These are phyloP conservation scores for Mycena capillaripes DNA, from an alignment of 768 basidiomycete genomes.

Conservation along the genomic window DNA sequence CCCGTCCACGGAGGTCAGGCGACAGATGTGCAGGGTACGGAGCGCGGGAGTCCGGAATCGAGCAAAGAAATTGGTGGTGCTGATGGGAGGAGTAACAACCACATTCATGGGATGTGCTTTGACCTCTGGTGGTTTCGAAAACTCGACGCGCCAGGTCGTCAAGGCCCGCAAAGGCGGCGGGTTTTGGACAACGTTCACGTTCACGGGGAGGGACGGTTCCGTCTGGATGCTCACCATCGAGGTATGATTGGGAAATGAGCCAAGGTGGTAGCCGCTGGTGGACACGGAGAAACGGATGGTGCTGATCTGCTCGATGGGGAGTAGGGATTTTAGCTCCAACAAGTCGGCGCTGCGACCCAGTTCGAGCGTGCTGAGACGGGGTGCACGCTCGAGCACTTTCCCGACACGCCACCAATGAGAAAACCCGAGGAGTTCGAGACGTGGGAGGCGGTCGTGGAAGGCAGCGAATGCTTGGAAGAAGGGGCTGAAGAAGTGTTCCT, in stretches of 20 bases:
- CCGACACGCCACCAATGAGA: not conserved
- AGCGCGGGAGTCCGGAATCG: constrained; percentile 6
- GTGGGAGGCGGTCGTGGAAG: not conserved
- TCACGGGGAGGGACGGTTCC: not conserved
- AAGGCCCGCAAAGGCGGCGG: not conserved
- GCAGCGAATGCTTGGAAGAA: not conserved
- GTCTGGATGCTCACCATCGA: constrained; percentile 3
- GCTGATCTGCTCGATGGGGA: not conserved
- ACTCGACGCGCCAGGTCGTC: not conserved
- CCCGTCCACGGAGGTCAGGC: not conserved
- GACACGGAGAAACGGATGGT: not conserved
- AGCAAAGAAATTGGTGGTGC: not conserved
- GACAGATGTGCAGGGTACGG: not conserved
- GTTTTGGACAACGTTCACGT: not conserved
- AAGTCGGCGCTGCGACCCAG: not conserved
- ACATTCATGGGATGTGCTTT: too few relatives aligned
- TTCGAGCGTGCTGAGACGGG: not conserved
- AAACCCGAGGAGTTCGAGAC: not conserved
- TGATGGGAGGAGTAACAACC: too few relatives aligned
- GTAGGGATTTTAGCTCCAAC: not conserved
- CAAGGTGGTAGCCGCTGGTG: constrained; percentile 6
- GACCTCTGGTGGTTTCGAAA: not conserved
- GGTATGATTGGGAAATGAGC: not conserved
- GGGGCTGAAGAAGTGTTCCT: not conserved
- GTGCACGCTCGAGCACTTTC: not conserved